Evolutionary conservation across 495 filamentous ascomycete species (phyloP).

Genomic region (Podospora appendiculata): DNA sequence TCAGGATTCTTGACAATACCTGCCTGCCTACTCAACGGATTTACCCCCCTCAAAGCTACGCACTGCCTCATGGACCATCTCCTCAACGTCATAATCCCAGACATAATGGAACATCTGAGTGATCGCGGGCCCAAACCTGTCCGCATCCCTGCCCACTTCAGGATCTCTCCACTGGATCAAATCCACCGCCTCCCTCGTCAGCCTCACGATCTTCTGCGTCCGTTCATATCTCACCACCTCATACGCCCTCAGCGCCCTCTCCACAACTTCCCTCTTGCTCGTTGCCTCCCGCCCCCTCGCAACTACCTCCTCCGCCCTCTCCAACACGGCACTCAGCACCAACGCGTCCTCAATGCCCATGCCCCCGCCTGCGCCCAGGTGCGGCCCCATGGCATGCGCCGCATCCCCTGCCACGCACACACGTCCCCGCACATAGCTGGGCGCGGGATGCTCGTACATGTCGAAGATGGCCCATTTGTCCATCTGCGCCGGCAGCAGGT

Average conservation of each 20-base stretch:
- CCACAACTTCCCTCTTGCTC: conserved; percentile 8
- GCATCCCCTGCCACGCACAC: conserved; percentile 44
- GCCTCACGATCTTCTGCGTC: conserved; percentile 27
- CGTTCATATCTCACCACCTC: conserved; percentile 28
- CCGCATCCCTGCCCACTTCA: conserved; percentile 18
- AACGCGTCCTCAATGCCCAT: conserved; percentile 49
- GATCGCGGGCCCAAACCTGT: conserved; percentile 23
- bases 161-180: conserved; percentile 34
- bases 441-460: conserved; percentile 33
- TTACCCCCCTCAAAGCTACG: too few relatives aligned
- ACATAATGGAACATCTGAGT: conserved; percentile 23
- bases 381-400: conserved; percentile 32
- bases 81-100: conserved; percentile 32
- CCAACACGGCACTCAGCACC: conserved; percentile 33
- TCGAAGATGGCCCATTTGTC: conserved; percentile 54
- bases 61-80: conserved; percentile 20
- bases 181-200: conserved; percentile 27
- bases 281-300: neutral
- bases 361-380: conserved; percentile 48
- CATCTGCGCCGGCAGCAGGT: conserved; percentile 34
- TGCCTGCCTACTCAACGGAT: neutral
- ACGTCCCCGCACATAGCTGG: conserved; percentile 27
- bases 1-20: neutral
- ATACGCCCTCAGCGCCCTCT: conserved; percentile 28
- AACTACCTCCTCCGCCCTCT: conserved; percentile 6